A percentile compares a stretch with the other conserved stretches of the same genome.
These are phyloP conservation scores for Elongisporangium undulatum DNA, from an alignment of 352 stramenopile genomes.

Conservation along the genomic window DNA sequence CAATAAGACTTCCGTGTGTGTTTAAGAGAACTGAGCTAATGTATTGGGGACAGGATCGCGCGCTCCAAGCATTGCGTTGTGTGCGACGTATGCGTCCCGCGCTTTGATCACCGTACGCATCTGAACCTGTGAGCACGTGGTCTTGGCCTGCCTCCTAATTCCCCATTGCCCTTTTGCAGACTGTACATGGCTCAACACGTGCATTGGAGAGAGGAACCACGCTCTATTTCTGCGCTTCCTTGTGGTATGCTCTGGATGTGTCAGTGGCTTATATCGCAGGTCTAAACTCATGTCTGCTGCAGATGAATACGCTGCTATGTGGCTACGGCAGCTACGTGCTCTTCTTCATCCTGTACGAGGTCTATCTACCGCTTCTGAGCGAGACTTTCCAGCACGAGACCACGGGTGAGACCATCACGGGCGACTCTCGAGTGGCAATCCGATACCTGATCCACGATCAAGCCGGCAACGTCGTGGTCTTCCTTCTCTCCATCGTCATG, in stretches of 20 bases:
- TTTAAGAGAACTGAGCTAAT: background rate
- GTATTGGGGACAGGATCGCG: constrained; percentile 23
- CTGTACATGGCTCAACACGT: constrained; percentile 62
- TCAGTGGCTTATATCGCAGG: background rate
- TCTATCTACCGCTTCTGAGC: constrained; percentile 31
- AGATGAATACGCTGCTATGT: constrained; percentile 51
- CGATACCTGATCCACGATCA: constrained; percentile 52
- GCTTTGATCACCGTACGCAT: constrained; percentile 56
- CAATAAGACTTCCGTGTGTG: background rate
- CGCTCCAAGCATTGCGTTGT: constrained; percentile 68
- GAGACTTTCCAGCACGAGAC: constrained; percentile 41
- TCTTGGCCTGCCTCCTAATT: background rate
- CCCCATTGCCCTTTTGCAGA: constrained; percentile 14
- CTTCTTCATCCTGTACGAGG: constrained; percentile 30
- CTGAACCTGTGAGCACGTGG: background rate
- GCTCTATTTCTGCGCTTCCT: constrained; percentile 50
- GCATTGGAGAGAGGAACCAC: constrained; percentile 65
- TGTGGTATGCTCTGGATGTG: constrained; percentile 14
- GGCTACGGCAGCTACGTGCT: constrained; percentile 51
- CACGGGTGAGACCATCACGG: constrained; percentile 27
- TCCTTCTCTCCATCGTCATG: constrained; percentile 46
- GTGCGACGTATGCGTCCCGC: constrained; percentile 59
- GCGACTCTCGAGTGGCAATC: constrained; percentile 31
- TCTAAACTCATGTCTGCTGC: background rate
- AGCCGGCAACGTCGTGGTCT: constrained; percentile 29